Evolutionary conservation across 2,329 filamentous ascomycete genomes (phyloP), one percentile per base, ranked within the genome.

Genomic region (Trichoderma oligosporum): DNA sequence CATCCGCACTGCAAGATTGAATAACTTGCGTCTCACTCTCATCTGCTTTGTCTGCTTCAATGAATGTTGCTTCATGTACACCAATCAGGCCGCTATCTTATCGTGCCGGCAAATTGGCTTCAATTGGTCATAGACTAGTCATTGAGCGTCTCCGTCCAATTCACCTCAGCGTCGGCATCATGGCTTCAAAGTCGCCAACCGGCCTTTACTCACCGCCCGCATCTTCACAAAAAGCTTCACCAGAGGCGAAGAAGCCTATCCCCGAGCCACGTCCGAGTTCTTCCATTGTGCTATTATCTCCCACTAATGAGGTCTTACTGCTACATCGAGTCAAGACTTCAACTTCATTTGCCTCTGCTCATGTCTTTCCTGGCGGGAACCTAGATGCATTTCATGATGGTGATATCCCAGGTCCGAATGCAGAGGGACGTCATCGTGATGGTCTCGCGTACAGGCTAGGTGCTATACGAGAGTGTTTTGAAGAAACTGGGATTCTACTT

Each of bases 291-390:
- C 80, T 97, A 12, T 78, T 99, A 46, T 97, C 94, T 0, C 88
- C 91, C 0, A 79, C 81, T 49, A 97, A 97, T 70, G 85, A 96
- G 70, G 84, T 97, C 45, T 81, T 99, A 1, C 83, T 97, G 16
- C 83, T 97, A 7, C 91, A 91, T 70, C 86, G 94, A 61, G 90
- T 96, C 2, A 81, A 86, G 62, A 91, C 87, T 1, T 94, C 90
- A 0, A 84, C 83, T 1, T 88, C 91, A 2, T 97, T 97, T 67
- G 83, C 93, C 4, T 93, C 90, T 0, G 94, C 93, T 0, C 91
- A 97, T 68, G 94, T 99, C 60, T 99, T 99, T 64, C 93, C 94
- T 0, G 94, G 94, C 31, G 94, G 94, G 5, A 91, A 91, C 65
- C 79, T 96, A 20, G 87, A 91, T 11, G 72, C 82, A 0, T 82